Evolutionary conservation across 1,139 yeast species (phyloP).

Genomic region (Diutina siamensis): DNA sequence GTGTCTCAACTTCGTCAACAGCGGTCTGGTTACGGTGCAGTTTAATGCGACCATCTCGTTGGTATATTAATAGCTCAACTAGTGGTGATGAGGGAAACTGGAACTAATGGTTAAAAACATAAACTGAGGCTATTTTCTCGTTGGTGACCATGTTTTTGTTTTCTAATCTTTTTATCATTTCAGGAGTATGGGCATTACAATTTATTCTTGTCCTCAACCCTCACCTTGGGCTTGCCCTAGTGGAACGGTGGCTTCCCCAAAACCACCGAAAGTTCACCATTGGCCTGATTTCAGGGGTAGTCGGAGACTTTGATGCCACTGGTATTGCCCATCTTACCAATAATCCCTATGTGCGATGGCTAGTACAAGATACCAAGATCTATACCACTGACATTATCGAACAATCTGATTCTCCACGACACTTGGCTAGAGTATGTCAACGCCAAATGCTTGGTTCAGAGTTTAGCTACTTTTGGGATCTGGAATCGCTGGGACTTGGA

Average conservation of each 20-base stretch:
- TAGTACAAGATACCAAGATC: constrained; percentile 47
- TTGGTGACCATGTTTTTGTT: no score
- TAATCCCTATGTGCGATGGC: constrained; percentile 41
- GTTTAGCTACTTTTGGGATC: constrained; percentile 30
- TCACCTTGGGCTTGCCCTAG: no score
- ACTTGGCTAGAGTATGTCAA: constrained; percentile 54
- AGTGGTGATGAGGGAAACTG: no score
- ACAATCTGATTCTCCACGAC: constrained; percentile 53
- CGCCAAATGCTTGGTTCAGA: constrained; percentile 14
- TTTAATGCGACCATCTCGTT: background rate
- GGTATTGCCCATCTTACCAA: constrained; percentile 34
- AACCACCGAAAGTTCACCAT: constrained; percentile 29
- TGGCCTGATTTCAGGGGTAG: constrained; percentile 54
- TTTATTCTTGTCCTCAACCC: no score
- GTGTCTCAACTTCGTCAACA: constrained; percentile 27
- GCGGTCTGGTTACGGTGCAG: constrained; percentile 7
- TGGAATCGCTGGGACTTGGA: constrained; percentile 33
- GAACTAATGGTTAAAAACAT: background rate
- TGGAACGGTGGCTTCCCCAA: no score
- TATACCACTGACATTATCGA: constrained; percentile 30
- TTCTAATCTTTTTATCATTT: no score
- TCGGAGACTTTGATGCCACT: constrained; percentile 44
- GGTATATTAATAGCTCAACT: no score
- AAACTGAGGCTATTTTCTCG: no score
- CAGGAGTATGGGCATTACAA: no score